These are phyloP conservation scores for Ogataea degrootiae DNA, from an alignment of 805 yeast species.

Conservation along the genomic window DNA sequence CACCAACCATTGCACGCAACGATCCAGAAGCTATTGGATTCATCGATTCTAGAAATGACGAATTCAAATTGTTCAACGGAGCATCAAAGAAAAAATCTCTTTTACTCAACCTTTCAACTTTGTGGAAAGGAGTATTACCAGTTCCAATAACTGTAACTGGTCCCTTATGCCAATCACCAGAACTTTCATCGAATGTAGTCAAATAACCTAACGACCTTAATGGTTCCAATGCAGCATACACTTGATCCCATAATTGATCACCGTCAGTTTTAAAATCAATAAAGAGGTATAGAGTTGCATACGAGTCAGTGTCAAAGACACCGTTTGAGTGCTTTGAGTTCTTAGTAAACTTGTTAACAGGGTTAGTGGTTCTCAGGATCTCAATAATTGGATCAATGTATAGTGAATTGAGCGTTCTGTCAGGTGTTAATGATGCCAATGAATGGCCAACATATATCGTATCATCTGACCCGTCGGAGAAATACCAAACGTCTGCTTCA, in stretches of 20 bases:
- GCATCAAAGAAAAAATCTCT: constrained; percentile 48
- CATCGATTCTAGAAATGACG: constrained; percentile 11
- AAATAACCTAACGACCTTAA: constrained; percentile 45
- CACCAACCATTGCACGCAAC: constrained; percentile 18
- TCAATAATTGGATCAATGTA: constrained; percentile 47
- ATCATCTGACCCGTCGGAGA: constrained; percentile 29
- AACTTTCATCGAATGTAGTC: constrained; percentile 38
- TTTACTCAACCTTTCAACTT: constrained; percentile 20
- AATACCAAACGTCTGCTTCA: constrained; percentile 50
- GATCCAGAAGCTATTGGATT: constrained; percentile 32
- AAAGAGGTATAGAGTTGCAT: constrained; percentile 49
- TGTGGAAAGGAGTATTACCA: constrained; percentile 52
- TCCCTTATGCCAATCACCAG: constrained; percentile 35
- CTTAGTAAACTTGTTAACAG: constrained; percentile 13
- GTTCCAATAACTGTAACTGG: constrained; percentile 60
- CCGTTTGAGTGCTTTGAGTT: constrained; percentile 8
- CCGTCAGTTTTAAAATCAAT: constrained; percentile 60
- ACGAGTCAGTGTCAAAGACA: constrained; percentile 37
- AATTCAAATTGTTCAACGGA: constrained; percentile 32
- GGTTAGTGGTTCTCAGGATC: constrained; percentile 45
- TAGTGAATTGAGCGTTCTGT: constrained; percentile 40
- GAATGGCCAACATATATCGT: constrained; percentile 58
- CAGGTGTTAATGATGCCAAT: constrained; percentile 37
- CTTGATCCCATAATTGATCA: constrained; percentile 39
- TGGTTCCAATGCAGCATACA: constrained; percentile 40